Evolutionary conservation across 495 filamentous ascomycete species (phyloP).

Genomic region (Aspergillus funiculosus): DNA sequence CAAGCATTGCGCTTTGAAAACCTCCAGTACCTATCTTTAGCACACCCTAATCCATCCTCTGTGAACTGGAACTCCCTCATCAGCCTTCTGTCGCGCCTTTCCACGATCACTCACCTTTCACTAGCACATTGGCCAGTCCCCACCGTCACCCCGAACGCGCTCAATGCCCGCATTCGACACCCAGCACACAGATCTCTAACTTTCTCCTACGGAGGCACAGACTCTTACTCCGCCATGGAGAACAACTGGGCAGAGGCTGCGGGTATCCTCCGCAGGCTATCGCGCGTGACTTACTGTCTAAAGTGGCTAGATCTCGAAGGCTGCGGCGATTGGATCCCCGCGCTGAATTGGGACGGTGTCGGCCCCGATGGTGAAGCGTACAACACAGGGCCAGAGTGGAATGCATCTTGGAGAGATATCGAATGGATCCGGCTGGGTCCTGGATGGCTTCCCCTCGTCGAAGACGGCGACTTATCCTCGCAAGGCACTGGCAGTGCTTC

Average conservation of each 20-base stretch:
- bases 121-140: constrained; percentile 77
- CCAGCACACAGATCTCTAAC: constrained; percentile 37
- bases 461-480: constrained; percentile 13
- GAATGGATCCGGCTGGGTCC: constrained; percentile 46
- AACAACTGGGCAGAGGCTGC: constrained; percentile 67
- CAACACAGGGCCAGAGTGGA: constrained; percentile 45
- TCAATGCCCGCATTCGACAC: constrained; percentile 37
- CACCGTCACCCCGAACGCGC: constrained; percentile 55
- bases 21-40: constrained; percentile 49
- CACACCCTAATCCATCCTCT: constrained; percentile 32
- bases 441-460: constrained; percentile 38
- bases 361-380: constrained; percentile 27
- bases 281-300: constrained; percentile 59
- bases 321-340: constrained; percentile 63
- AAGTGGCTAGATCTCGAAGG: constrained; percentile 78
- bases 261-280: constrained; percentile 61
- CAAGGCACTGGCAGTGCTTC: background rate
- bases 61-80: constrained; percentile 67
- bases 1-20: constrained; percentile 40
- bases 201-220: constrained; percentile 56
- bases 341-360: constrained; percentile 46
- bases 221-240: constrained; percentile 60
- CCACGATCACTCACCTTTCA: constrained; percentile 68
- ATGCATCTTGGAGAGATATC: constrained; percentile 45
- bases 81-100: constrained; percentile 52